These are phyloP conservation scores for Pleomassaria siparia DNA, from an alignment of 2,329 filamentous ascomycete genomes.

Conservation along the genomic window DNA sequence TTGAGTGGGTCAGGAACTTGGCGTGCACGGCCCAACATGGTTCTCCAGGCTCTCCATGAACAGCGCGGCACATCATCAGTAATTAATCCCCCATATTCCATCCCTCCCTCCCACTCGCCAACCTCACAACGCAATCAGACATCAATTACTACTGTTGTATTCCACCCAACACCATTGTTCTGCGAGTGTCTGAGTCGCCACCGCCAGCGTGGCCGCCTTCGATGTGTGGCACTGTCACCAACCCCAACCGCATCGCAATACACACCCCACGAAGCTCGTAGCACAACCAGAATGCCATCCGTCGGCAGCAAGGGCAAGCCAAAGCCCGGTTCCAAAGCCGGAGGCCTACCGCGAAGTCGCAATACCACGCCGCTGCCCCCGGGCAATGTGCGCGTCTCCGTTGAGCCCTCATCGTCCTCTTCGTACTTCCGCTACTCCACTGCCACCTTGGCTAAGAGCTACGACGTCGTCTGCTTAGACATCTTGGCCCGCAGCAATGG, in stretches of 20 bases:
- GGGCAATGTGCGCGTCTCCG: constrained; percentile 50
- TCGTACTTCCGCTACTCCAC: constrained; percentile 66
- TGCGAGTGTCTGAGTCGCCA: background rate
- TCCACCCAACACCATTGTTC: background rate
- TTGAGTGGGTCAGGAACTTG: too few species aligned
- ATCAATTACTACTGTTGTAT: background rate
- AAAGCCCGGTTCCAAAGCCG: constrained; percentile 41
- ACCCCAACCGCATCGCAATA: constrained; percentile 12
- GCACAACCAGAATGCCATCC: constrained; percentile 26
- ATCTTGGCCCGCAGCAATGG: constrained; percentile 65
- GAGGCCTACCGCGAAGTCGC: constrained; percentile 58
- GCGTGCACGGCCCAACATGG: background rate
- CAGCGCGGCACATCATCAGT: background rate
- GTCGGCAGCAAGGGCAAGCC: constrained; percentile 55
- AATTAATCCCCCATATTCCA: background rate
- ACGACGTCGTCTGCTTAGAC: constrained; percentile 67
- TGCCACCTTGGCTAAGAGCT: constrained; percentile 57
- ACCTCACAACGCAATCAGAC: background rate
- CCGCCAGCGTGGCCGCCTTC: background rate
- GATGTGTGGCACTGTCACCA: background rate
- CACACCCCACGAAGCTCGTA: constrained; percentile 4
- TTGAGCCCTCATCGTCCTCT: constrained; percentile 43
- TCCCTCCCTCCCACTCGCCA: background rate
- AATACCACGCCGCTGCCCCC: constrained; percentile 73
- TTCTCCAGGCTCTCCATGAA: background rate